Percentiles rank a stretch among this genome's conserved stretches.
Evolutionary conservation across 768 basidiomycete species (phyloP).

Genomic region (Boletus subparvulus): DNA sequence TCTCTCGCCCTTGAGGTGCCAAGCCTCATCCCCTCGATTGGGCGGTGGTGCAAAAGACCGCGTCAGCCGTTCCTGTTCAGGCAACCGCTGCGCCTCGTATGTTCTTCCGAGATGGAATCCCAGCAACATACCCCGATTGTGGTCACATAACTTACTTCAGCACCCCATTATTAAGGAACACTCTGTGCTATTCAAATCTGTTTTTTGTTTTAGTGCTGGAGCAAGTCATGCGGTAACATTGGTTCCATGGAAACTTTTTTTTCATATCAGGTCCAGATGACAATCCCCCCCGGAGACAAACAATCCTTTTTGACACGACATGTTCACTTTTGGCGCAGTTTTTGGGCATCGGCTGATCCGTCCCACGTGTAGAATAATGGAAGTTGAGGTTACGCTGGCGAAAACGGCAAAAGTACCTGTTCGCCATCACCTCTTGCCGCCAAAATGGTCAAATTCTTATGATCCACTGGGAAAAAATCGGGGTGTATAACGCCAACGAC

Average conservation of each 20-base stretch:
- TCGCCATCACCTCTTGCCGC: constrained; percentile 14
- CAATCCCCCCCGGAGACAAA: constrained; percentile 27
- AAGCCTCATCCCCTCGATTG: constrained; percentile 19
- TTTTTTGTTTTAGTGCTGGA: constrained; percentile 27
- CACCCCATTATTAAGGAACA: constrained; percentile 33
- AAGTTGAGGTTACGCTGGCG: constrained; percentile 25
- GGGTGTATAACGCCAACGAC: constrained; percentile 21
- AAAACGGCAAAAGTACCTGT: constrained; percentile 25
- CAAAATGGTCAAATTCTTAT: constrained; percentile 24
- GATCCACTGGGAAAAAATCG: constrained; percentile 22
- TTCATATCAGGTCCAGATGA: constrained; percentile 28
- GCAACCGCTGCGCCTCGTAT: constrained; percentile 28
- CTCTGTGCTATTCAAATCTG: constrained; percentile 17
- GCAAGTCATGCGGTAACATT: constrained; percentile 19
- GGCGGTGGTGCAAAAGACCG: constrained; percentile 9
- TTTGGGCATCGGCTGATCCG: constrained; percentile 27
- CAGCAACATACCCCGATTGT: constrained; percentile 27
- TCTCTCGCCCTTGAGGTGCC: constrained; percentile 22
- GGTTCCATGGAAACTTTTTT: constrained; percentile 31
- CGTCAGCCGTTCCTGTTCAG: constrained; percentile 18
- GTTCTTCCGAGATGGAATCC: constrained; percentile 27
- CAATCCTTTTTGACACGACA: constrained; percentile 17
- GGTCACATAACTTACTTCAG: constrained; percentile 25
- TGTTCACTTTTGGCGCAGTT: constrained; percentile 20
- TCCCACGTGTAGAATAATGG: constrained; percentile 34